These are phyloP conservation scores for Phytophthora uliginosa DNA, from an alignment of 352 stramenopile genomes.

Conservation along the genomic window DNA sequence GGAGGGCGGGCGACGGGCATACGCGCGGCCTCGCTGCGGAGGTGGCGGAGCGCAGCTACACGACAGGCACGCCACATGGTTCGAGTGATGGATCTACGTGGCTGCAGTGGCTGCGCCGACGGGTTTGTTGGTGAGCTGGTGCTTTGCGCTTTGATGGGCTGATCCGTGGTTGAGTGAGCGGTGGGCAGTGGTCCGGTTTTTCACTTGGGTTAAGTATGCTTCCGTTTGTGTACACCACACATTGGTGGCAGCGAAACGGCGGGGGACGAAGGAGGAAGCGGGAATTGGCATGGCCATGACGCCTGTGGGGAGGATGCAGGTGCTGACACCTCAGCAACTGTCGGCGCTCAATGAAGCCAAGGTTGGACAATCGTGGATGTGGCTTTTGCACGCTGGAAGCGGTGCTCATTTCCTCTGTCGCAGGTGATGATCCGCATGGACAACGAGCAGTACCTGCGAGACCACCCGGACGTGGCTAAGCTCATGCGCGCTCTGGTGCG, in stretches of 20 bases:
- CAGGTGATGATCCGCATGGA: constrained; percentile 85
- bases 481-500: constrained; percentile 68
- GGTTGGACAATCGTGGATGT: constrained; percentile 23
- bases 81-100: constrained; percentile 10
- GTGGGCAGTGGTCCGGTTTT: constrained; percentile 25
- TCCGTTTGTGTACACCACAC: constrained; percentile 25
- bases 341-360: constrained; percentile 78
- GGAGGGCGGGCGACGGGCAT: constrained; percentile 18
- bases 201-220: constrained; percentile 25
- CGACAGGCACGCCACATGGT: constrained; percentile 73
- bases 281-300: not conserved
- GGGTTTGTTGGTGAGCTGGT: constrained; percentile 5
- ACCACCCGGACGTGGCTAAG: constrained; percentile 68
- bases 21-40: constrained; percentile 35
- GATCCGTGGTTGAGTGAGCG: constrained; percentile 21
- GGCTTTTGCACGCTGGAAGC: not conserved
- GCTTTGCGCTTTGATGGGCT: constrained; percentile 29
- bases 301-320: constrained; percentile 58
- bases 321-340: constrained; percentile 72
- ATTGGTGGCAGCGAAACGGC: constrained; percentile 25
- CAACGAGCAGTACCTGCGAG: constrained; percentile 80
- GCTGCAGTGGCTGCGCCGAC: not conserved
- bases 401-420: constrained; percentile 4
- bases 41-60: constrained; percentile 53
- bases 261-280: constrained; percentile 14